These are phyloP conservation scores for Pichia inconspicua DNA, from an alignment of 1,139 yeast genomes.

Conservation along the genomic window DNA sequence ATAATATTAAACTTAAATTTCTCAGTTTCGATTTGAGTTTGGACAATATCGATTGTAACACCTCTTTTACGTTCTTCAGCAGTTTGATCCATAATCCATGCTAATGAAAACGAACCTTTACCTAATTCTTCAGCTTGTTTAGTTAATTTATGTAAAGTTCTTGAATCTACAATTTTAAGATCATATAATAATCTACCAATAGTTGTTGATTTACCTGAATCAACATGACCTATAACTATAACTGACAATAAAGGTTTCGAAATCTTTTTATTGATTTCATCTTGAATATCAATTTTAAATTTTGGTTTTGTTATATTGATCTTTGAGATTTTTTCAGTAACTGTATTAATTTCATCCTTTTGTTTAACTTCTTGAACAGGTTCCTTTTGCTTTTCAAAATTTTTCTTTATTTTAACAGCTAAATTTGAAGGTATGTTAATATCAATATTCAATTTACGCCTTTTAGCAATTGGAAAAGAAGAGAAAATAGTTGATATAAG, in stretches of 20 bases:
- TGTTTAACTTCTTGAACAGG: constrained; percentile 32
- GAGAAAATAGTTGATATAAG: constrained; percentile 28
- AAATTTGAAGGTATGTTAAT: constrained; percentile 34
- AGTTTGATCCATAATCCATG: constrained; percentile 98
- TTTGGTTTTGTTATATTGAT: constrained; percentile 33
- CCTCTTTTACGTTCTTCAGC: constrained; percentile 84
- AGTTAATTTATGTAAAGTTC: constrained; percentile 66
- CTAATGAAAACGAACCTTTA: constrained; percentile 88
- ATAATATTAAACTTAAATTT: constrained; percentile 70
- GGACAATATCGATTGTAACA: constrained; percentile 85
- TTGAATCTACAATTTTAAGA: constrained; percentile 70
- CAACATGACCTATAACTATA: constrained; percentile 94
- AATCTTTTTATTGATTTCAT: constrained; percentile 34
- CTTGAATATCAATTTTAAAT: constrained; percentile 33
- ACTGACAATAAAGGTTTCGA: constrained; percentile 63
- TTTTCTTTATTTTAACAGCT: constrained; percentile 40
- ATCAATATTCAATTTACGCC: constrained; percentile 13
- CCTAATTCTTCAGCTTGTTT: constrained; percentile 79
- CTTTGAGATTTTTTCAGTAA: neutral
- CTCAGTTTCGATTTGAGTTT: constrained; percentile 70
- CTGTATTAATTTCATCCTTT: constrained; percentile 22
- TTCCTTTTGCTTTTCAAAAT: constrained; percentile 70
- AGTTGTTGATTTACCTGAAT: constrained; percentile 93
- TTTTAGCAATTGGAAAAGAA: constrained; percentile 2
- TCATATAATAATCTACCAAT: constrained; percentile 87